Evolutionary conservation across 1,139 yeast genomes (phyloP).

Genomic region (Blastobotrys raffinosifermentans): DNA sequence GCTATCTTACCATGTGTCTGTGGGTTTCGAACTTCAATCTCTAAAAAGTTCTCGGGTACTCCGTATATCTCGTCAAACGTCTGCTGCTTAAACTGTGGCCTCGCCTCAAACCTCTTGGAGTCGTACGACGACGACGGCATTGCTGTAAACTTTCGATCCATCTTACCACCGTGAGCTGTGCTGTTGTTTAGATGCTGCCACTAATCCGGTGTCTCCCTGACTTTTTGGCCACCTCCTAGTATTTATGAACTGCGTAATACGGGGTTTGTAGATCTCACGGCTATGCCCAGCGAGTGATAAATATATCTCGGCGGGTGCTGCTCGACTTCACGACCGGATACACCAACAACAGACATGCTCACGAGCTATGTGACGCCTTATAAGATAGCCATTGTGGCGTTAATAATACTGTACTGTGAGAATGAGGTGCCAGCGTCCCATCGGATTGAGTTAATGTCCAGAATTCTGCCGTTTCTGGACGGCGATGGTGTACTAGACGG

Average conservation of each 20-base stretch:
- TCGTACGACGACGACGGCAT: conserved; percentile 25
- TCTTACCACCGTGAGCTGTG: too few relatives aligned
- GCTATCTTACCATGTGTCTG: conserved; percentile 58
- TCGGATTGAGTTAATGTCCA: conserved; percentile 20
- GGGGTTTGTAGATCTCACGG: too few relatives aligned
- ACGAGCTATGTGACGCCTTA: conserved; percentile 25
- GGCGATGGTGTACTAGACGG: conserved; percentile 10
- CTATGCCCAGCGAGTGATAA: too few relatives aligned
- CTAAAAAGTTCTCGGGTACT: conserved; percentile 91
- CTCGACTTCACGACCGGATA: too few relatives aligned
- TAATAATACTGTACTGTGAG: conserved; percentile 24
- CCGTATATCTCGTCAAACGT: conserved; percentile 81
- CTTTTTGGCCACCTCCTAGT: too few relatives aligned
- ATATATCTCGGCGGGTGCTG: too few relatives aligned
- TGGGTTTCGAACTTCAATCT: conserved; percentile 77
- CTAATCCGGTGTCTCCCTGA: too few relatives aligned
- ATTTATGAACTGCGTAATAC: too few relatives aligned
- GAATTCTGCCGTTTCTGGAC: conserved; percentile 22
- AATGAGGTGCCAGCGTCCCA: conserved; percentile 14
- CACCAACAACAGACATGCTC: too few relatives aligned
- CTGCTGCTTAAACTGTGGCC: conserved; percentile 49
- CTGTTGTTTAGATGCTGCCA: too few relatives aligned
- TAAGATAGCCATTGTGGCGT: conserved; percentile 22
- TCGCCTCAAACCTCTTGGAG: conserved; percentile 31
- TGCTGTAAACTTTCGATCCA: conserved; percentile 25